Conservation (phyloP, 495 filamentous ascomycete species). For the Penicillium soppii region DNA sequence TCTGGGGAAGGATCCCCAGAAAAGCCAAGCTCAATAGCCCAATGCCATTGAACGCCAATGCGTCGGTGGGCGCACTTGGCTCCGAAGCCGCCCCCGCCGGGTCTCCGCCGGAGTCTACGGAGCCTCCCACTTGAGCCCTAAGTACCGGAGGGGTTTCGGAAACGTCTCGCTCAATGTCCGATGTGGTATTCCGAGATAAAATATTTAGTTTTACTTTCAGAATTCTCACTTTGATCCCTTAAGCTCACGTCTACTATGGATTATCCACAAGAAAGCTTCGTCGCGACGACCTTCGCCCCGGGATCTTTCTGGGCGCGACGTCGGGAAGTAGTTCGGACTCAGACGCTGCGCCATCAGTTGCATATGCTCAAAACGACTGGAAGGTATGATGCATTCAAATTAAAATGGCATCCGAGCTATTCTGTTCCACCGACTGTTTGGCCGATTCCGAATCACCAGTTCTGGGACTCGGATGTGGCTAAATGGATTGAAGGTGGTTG, state of each 20-base stretch:
- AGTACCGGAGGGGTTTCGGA: background rate
- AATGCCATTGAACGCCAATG: too few relatives aligned
- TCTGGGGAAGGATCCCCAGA: background rate
- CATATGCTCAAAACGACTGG: constrained; percentile 52
- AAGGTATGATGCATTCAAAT: constrained; percentile 54
- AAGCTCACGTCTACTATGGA: constrained; percentile 13
- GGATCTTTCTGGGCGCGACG: constrained; percentile 35
- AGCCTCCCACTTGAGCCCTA: constrained; percentile 12
- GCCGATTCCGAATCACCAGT: constrained; percentile 54
- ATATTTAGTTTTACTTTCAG: too few relatives aligned
- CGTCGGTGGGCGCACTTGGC: too few relatives aligned
- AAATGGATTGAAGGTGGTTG: constrained; percentile 63
- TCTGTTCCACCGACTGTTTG: constrained; percentile 44
- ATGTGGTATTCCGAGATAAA: too few relatives aligned
- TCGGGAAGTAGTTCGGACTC: constrained; percentile 37
- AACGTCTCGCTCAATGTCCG: constrained; percentile 15
- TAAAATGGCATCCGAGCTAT: constrained; percentile 52
- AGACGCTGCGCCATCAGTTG: constrained; percentile 47
- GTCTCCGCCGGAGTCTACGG: constrained; percentile 22
- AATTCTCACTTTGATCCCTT: background rate
- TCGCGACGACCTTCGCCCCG: constrained; percentile 25
- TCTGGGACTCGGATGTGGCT: constrained; percentile 61
- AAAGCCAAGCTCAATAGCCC: background rate
- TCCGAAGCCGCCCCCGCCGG: too few relatives aligned
- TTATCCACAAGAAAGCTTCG: constrained; percentile 37